Evolutionary conservation across 768 basidiomycete species (phyloP), one percentile per base, ranked within the genome.

Genomic region (Sarcomyxa edulis): DNA sequence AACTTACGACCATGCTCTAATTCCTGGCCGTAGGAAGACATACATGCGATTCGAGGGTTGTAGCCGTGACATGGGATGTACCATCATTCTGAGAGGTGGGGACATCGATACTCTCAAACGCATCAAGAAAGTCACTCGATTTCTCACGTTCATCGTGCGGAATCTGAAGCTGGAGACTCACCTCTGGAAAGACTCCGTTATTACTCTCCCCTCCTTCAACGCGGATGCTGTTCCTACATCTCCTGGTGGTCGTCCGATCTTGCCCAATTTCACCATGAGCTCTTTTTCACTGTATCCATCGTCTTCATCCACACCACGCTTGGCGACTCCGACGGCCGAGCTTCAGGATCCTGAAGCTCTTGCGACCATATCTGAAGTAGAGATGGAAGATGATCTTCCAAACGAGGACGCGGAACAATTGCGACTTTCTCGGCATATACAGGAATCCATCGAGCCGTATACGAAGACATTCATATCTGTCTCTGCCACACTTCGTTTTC

Each of bases 21-120:
- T 98, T 28, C 92, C 94, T n/a, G 93, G 92, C 14, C 76, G 75
- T 12, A 74, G 96, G 40, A 99, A 99, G 68, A 91, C 95, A 0
- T 87, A 91, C 54, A 93, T 99, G 91, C 84, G 96, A 1, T 98
- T 99, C 52, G 96, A 99, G 60, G 95, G 95, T 2, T 96, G 94
- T 52, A 85, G 77, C 53, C 76, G 77, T 35, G 90, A 96, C 46
- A 85, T 90, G 75, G 94, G 94, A 0, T 97, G 93, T 48, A 98
- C 96, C 2, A 84, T 99, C 48, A 72, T 98, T 26, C 60, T 99
- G 32, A 76, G 96, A 29, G 96, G 96, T 7, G 93, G 78, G 3
- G 77, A 94, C 52, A 71, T 84, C 39, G 83, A 84, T 26, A 88
- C 79, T 0, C 64, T 99, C 39, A 73, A 75, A 36, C 82, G 83